phyloP scores from a whole-genome alignment of 1,284 basidiomycete species.

The Melampsora occidentalis region DNA sequence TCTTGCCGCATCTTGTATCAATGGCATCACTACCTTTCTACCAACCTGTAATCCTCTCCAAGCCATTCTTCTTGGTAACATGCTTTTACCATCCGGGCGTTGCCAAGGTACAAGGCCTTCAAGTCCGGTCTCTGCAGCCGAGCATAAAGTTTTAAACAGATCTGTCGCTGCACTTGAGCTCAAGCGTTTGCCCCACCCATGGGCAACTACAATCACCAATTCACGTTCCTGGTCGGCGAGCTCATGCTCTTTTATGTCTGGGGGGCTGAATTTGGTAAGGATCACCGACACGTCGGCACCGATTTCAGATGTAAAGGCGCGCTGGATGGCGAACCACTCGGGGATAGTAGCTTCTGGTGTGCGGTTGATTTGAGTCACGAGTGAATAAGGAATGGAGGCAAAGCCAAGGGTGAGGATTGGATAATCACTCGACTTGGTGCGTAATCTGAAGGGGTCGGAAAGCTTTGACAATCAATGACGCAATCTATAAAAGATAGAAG shows the following conservation, averaged over 20 bases:
- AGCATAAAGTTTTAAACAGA: constrained; percentile 45
- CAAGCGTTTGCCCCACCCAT: constrained; percentile 46
- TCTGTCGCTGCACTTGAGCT: constrained; percentile 33
- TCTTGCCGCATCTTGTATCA: constrained; percentile 24
- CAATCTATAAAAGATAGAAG: not conserved
- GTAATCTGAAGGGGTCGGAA: constrained; percentile 44
- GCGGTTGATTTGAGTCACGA: constrained; percentile 52
- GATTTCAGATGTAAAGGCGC: constrained; percentile 48
- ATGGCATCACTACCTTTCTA: constrained; percentile 31
- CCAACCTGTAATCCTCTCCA: constrained; percentile 34
- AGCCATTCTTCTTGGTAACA: constrained; percentile 46
- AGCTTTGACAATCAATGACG: not conserved
- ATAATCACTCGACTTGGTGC: constrained; percentile 48
- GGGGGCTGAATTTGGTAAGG: constrained; percentile 45
- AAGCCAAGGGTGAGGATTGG: constrained; percentile 53
- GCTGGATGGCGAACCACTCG: constrained; percentile 51
- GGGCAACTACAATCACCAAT: constrained; percentile 49
- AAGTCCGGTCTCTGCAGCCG: constrained; percentile 45
- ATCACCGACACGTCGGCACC: constrained; percentile 48
- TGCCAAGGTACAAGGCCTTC: constrained; percentile 45
- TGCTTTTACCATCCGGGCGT: constrained; percentile 46
- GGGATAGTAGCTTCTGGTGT: constrained; percentile 47
- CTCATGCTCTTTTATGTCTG: constrained; percentile 25
- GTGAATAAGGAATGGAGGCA: constrained; percentile 52
- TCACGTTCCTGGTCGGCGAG: constrained; percentile 45